phyloP scores from a whole-genome alignment of 2,329 filamentous ascomycete species.

The Conoideocrella luteorostrata region DNA sequence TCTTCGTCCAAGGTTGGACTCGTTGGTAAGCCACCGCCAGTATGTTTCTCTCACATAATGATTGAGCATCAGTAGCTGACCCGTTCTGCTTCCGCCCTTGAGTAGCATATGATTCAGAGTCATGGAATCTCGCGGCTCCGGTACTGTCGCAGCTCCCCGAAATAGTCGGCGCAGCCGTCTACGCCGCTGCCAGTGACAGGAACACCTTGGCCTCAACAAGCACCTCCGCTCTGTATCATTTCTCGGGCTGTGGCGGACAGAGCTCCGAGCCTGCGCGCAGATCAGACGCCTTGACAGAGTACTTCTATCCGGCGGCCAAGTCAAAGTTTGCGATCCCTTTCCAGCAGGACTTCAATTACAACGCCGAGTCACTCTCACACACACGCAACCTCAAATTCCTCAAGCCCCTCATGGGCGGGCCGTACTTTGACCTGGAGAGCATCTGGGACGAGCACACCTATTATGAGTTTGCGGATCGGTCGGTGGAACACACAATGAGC shows the following conservation, averaged over 20 bases:
- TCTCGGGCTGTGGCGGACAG: conserved; percentile 10
- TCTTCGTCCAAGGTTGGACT: conserved; percentile 32
- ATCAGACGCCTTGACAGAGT: conserved; percentile 15
- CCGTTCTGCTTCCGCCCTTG: neutral
- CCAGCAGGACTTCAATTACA: conserved; percentile 41
- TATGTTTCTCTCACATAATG: neutral
- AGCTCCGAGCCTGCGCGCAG: conserved; percentile 4
- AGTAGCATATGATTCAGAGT: conserved; percentile 12
- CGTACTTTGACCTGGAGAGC: conserved; percentile 66
- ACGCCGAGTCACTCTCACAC: conserved; percentile 55
- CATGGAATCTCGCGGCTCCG: conserved; percentile 18
- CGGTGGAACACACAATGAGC: conserved; percentile 68
- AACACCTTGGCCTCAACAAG: neutral
- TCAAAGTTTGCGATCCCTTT: conserved; percentile 41
- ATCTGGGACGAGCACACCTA: conserved; percentile 75
- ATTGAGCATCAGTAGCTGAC: neutral
- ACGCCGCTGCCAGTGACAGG: conserved; percentile 10
- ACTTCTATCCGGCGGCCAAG: conserved; percentile 32
- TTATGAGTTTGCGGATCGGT: conserved; percentile 63
- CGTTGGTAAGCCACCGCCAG: conserved; percentile 22
- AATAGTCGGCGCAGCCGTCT: conserved; percentile 17
- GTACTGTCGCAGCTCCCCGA: conserved; percentile 15
- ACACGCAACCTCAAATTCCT: conserved; percentile 60
- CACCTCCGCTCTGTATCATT: conserved; percentile 14
- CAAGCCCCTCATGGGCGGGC: conserved; percentile 56